Evolutionary conservation across 441 rosid genomes (phyloP).

Genomic region (Aquilaria agallochum): DNA sequence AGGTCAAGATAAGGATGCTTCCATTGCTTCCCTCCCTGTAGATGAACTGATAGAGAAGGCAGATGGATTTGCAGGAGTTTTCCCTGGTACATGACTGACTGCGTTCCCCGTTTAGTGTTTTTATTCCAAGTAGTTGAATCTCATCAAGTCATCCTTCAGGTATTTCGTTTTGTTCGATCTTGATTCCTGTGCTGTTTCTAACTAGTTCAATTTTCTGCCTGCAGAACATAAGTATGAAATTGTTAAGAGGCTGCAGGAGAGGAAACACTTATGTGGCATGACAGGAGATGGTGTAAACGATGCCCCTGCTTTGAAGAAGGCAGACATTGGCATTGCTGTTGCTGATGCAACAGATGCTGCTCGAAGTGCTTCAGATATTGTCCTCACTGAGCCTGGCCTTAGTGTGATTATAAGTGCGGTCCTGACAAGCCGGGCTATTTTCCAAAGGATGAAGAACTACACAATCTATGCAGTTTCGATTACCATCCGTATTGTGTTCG

Average conservation of each 20-base stretch:
- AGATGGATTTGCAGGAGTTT: slow-evolving; percentile 92
- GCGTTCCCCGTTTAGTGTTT: not conserved
- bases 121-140: too few relatives aligned
- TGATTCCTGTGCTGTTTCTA: not conserved
- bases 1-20: slow-evolving; percentile 75
- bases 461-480: slow-evolving; percentile 95
- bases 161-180: too few relatives aligned
- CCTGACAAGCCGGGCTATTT: slow-evolving; percentile 88
- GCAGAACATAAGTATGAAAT: slow-evolving; percentile 87
- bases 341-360: slow-evolving; percentile 97
- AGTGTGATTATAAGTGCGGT: slow-evolving; percentile 94
- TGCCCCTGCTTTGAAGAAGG: slow-evolving; percentile 88
- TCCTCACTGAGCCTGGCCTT: slow-evolving; percentile 83
- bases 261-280: slow-evolving; percentile 93
- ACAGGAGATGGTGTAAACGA: slow-evolving; percentile 98
- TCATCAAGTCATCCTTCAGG: too few relatives aligned
- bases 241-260: slow-evolving; percentile 72
- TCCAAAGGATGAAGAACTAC: slow-evolving; percentile 97
- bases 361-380: slow-evolving; percentile 85
- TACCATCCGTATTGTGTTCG: slow-evolving; percentile 89
- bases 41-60: slow-evolving; percentile 90
- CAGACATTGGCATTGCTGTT: slow-evolving; percentile 92
- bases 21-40: slow-evolving; percentile 64
- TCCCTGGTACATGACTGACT: slow-evolving; percentile 51
- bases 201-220: slow-evolving; percentile 1